phyloP scores from a whole-genome alignment of 805 yeast species.

The Sungouiozyma ichnusensis region DNA sequence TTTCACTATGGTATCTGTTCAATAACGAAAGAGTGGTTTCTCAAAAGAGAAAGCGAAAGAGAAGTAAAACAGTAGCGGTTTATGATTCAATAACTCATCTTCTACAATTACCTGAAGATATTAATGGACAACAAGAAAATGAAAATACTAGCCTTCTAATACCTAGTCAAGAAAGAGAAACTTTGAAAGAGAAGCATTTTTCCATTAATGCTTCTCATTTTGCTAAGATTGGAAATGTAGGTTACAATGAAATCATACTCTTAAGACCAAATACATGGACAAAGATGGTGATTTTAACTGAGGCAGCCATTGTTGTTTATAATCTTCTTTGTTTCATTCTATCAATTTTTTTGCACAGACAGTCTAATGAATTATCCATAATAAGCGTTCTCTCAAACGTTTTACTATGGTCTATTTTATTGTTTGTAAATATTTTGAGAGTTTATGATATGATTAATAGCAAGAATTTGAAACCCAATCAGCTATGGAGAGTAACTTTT shows the following conservation, averaged over 20 bases:
- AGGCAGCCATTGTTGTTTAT: neutral
- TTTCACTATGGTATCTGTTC: neutral
- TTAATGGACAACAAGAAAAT: neutral
- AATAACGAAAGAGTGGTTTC: neutral
- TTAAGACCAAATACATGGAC: neutral
- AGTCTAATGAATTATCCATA: neutral
- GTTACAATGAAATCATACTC: neutral
- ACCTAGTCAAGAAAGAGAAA: neutral
- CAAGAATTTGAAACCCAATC: neutral
- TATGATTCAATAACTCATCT: neutral
- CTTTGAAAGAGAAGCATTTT: neutral
- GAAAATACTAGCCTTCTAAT: neutral
- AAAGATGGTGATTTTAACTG: neutral
- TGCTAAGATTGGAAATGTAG: neutral
- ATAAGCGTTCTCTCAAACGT: neutral
- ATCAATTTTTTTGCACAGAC: neutral
- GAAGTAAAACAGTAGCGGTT: neutral
- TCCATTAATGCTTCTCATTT: neutral
- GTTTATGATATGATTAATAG: neutral
- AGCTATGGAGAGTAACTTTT: neutral
- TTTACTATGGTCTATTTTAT: neutral
- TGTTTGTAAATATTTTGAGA: neutral
- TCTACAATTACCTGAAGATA: neutral
- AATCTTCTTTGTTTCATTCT: neutral
- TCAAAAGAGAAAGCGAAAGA: neutral